These are phyloP conservation scores for Dactylonectria macrodidyma DNA, from an alignment of 2,329 filamentous ascomycete genomes.

Conservation along the genomic window DNA sequence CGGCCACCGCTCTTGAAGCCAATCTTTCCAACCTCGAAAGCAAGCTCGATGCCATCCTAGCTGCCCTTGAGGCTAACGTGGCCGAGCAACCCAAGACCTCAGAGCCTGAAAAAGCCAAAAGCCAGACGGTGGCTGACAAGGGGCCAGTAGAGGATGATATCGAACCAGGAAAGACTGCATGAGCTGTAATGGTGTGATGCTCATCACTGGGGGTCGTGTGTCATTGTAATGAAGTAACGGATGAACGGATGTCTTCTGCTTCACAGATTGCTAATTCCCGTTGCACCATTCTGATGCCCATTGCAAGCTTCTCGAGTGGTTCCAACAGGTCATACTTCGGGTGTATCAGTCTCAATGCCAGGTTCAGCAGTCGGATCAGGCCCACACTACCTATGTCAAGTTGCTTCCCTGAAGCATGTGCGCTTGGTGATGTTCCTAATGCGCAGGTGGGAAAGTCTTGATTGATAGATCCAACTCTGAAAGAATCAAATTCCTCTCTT, in stretches of 20 bases:
- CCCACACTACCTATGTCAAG: background rate
- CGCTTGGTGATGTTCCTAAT: background rate
- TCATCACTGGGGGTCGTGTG: background rate
- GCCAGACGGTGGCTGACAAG: slow-evolving; percentile 15
- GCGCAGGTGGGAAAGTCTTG: too few relatives aligned
- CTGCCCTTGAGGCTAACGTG: slow-evolving; percentile 58
- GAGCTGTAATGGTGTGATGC: background rate
- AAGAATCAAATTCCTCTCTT: too few relatives aligned
- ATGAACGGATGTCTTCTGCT: background rate
- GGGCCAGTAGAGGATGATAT: slow-evolving; percentile 10
- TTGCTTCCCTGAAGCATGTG: background rate
- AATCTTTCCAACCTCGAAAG: slow-evolving; percentile 67
- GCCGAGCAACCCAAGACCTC: slow-evolving; percentile 16
- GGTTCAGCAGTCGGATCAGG: too few relatives aligned
- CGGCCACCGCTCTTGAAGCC: slow-evolving; percentile 67
- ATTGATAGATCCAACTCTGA: too few relatives aligned
- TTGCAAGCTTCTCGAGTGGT: too few relatives aligned
- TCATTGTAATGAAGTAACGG: slow-evolving; percentile 5
- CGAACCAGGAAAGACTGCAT: slow-evolving; percentile 20
- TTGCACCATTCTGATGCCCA: background rate
- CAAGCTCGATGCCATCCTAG: slow-evolving; percentile 69
- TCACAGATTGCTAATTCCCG: background rate
- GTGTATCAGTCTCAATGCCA: too few relatives aligned
- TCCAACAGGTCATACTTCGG: too few relatives aligned
- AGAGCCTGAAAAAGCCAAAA: slow-evolving; percentile 6